Evolutionary conservation across 371 early-diverging fungal species (phyloP), one percentile per base, ranked within the genome.

Genomic region (Actinomucor elegans): DNA sequence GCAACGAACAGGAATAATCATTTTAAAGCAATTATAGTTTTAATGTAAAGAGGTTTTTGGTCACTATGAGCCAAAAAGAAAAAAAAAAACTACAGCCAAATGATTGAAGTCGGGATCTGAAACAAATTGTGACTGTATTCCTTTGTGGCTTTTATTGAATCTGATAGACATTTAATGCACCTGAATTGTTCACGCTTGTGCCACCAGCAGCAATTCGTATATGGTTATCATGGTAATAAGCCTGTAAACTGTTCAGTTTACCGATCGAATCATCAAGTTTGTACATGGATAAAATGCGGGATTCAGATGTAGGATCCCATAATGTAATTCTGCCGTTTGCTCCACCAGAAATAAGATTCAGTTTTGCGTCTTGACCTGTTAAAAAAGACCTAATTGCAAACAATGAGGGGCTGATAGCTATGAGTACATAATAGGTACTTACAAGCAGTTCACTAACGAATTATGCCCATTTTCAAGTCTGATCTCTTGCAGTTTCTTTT

Each of bases 1-100:
- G 74, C 98, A 97, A 57, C 96, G 88, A 44, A 97, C 92, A 46
- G 97, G 97, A 72, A 96, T 94, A 67, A 96, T 94, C 98, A 96
- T 97, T 67, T 48, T 61, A 32, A 44, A n/a, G n/a, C n/a, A n/a
- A n/a, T n/a, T n/a, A n/a, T n/a, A n/a, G n/a, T n/a, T n/a, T n/a
- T n/a, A n/a, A 6, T 3, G 3, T 14, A 34, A 34, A 34, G 34
- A 34, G 34, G 35, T 2, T 35, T n/a, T n/a, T n/a, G n/a, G n/a
- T n/a, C n/a, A n/a, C n/a, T n/a, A n/a, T n/a, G n/a, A 15, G n/a
- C 43, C 28, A 9, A 38, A 38, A 26, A 12, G 10, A 12, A 28
- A 28, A 26, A n/a, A 26, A 14, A 18, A 15, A 12, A 27, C 20
- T 43, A 27, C 7, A n/a, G n/a, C n/a, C n/a, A n/a, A n/a, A n/a